Evolutionary conservation across 441 rosid genomes (phyloP).

Genomic region (Omphalea diandra): DNA sequence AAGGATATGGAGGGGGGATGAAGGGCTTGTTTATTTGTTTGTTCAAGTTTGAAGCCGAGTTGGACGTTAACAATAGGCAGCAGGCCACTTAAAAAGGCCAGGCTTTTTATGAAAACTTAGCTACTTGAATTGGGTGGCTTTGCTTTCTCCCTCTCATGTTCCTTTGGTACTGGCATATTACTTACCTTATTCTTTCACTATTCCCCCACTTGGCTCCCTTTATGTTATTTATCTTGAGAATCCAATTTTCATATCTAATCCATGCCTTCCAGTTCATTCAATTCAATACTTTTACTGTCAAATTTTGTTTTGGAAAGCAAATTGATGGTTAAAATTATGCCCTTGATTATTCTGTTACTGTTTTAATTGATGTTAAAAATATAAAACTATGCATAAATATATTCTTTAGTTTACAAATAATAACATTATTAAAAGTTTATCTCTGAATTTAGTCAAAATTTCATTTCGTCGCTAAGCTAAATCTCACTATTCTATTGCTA

Average conservation of each 20-base stretch:
- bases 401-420: no score
- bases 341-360: no score
- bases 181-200: conserved; percentile 24
- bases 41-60: conserved; percentile 29
- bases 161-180: conserved; percentile 25
- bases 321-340: no score
- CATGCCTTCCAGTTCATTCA: background rate
- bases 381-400: no score
- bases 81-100: conserved; percentile 23
- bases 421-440: no score
- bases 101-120: no score
- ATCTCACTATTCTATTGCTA: no score
- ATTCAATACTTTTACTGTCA: background rate
- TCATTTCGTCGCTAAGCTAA: no score
- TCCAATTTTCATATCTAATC: conserved; percentile 1
- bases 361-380: no score
- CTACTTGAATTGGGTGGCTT: conserved; percentile 27
- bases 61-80: conserved; percentile 25
- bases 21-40: background rate
- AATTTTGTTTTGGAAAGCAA: no score
- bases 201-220: conserved; percentile 12
- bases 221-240: background rate
- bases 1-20: conserved; percentile 20
- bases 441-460: no score
- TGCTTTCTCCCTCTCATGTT: conserved; percentile 21